Evolutionary conservation across 2,329 filamentous ascomycete genomes (phyloP).

Genomic region (Pseudogymnoascus sp.): DNA sequence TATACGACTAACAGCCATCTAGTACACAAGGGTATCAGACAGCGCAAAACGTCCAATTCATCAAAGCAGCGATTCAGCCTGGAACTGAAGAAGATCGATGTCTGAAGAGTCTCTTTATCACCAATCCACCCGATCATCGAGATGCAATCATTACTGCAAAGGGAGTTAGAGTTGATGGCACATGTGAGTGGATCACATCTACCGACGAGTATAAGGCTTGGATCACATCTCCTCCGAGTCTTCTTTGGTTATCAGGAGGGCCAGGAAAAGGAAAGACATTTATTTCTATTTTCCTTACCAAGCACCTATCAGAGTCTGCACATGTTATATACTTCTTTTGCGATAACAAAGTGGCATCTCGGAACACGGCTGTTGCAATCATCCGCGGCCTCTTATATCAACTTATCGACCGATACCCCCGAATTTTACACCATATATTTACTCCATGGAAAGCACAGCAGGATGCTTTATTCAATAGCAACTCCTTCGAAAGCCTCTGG

Average conservation of each 20-base stretch:
- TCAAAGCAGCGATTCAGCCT: not conserved
- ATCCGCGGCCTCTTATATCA: conserved; percentile 36
- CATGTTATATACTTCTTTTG: conserved; percentile 33
- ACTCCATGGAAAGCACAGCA: conserved; percentile 11
- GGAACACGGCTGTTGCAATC: conserved; percentile 34
- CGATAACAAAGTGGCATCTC: conserved; percentile 30
- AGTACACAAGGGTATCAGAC: not conserved
- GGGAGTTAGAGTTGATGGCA: conserved; percentile 14
- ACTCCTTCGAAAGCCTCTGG: conserved; percentile 21
- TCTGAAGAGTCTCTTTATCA: conserved; percentile 11
- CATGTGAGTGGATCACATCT: conserved; percentile 21
- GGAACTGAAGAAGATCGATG: not conserved
- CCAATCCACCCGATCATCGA: conserved; percentile 17
- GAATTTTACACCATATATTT: conserved; percentile 12
- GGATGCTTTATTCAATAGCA: conserved; percentile 11
- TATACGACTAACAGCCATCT: not conserved
- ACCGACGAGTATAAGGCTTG: conserved; percentile 17
- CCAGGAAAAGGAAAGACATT: conserved; percentile 33
- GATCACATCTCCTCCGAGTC: conserved; percentile 15
- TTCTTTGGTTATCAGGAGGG: conserved; percentile 31
- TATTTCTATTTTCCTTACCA: conserved; percentile 21
- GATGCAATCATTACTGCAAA: conserved; percentile 14
- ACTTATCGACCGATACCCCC: conserved; percentile 23
- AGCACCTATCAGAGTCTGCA: not conserved
- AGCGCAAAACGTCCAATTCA: not conserved